Evolutionary conservation across 495 filamentous ascomycete species (phyloP), one percentile per base, ranked within the genome.

Genomic region (Xylaria cubensis): DNA sequence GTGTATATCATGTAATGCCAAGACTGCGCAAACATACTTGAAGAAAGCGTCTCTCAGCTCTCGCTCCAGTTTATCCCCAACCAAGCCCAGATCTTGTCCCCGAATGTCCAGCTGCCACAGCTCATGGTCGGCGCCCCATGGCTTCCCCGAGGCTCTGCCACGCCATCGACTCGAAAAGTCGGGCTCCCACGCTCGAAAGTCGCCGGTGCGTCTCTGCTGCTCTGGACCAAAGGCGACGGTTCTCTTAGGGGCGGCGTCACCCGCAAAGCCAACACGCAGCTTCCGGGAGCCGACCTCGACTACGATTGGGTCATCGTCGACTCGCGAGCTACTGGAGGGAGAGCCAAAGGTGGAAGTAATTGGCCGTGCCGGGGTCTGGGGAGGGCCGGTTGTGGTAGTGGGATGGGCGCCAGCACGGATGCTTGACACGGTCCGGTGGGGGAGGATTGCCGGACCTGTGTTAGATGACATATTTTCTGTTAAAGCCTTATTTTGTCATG

Each of bases 31-130:
- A 41, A 62, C 81, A 55, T 77, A 91, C 86, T 93, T 94, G 71
- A 91, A 92, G 77, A 93, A 94, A n/a, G 92, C 92, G 71, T 94
- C 91, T 67, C 95, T 88, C 75, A 98, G 81, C 29, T 90, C 90
- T 63, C 94, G 86, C 80, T 98, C 96, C 39, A 98, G 86, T 81
- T 94, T 95, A 80, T 98, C 95, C 67, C 91, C 90, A 6, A 98
- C 88, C 63, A 97, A 82, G 2, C 90, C 92, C 29, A 97, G 74
- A 78, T 98, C 92, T 3, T 92, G 73, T 3, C 85, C 86, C 53
- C 92, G 86, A 62, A 96, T 67, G 76, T 98, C 93, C 72, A 88
- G 85, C 44, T 86, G 86, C 92, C 95, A 99, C 34, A 98, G 81
- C 83, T 98, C 96, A 78, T 93, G 83, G 29, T 90, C 86, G 21